These are phyloP conservation scores for Cutaneotrichosporon spelunceum DNA, from an alignment of 1,284 basidiomycete genomes.

Conservation along the genomic window DNA sequence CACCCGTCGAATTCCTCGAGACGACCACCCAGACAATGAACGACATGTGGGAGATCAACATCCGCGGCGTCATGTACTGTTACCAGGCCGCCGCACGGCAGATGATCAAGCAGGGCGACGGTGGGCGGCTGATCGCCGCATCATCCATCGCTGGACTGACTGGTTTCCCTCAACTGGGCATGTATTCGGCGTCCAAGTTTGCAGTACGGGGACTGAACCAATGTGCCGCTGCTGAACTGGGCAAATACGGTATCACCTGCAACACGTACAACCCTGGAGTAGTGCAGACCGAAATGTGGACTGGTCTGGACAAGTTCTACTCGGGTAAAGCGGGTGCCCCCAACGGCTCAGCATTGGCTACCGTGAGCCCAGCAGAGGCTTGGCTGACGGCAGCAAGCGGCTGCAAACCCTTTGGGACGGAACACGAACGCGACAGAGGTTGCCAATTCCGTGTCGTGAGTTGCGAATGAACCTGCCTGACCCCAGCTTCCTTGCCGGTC, in stretches of 20 bases:
- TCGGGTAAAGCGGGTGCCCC: not conserved
- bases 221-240: constrained; percentile 51
- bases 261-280: constrained; percentile 58
- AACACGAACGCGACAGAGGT: constrained; percentile 12
- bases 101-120: constrained; percentile 54
- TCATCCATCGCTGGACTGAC: not conserved
- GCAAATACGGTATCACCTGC: constrained; percentile 54
- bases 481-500: constrained; percentile 18
- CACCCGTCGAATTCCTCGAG: constrained; percentile 46
- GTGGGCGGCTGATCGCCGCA: constrained; percentile 51
- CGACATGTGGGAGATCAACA: constrained; percentile 43
- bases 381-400: not conserved
- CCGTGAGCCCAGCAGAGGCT: not conserved
- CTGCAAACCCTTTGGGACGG: constrained; percentile 7
- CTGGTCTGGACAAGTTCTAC: constrained; percentile 22
- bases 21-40: constrained; percentile 44
- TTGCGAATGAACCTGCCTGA: not conserved
- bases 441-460: constrained; percentile 4
- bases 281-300: constrained; percentile 50
- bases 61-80: constrained; percentile 48
- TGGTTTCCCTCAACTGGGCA: not conserved
- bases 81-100: constrained; percentile 53
- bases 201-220: constrained; percentile 54
- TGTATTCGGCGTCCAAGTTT: constrained; percentile 43
- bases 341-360: not conserved